Base-by-base conservation (phyloP, 345 rosid genomes). In the Stellera chamaejasme region DNA sequence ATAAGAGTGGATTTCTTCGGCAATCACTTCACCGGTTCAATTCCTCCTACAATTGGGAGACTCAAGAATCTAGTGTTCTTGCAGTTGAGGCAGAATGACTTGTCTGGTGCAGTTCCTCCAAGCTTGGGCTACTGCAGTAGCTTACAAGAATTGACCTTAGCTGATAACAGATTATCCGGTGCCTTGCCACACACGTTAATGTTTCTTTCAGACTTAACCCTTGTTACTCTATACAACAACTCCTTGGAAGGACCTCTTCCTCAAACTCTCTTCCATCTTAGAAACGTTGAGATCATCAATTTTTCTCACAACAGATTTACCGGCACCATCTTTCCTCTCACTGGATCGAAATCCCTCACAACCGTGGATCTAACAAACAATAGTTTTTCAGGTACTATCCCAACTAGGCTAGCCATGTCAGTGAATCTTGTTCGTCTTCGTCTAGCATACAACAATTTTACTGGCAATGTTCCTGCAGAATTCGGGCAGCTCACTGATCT, bases 291-390 rank as follows among this genome's bases (percentile, higher is more conserved):
- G 67, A 91, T 80, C 27, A 85, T 91, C 70, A 91, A 82, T 67
- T 76, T 91, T 52, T 88, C 96, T 5, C 85, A 72, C 67, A 91
- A 91, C 58, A 83, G 72, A 57, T 77, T 91, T 52, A 67, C 71
- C 42, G 95, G 95, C 28, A 57, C 78, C 46, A 80, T 91, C 49
- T 61, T 50, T 65, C 88, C 92, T 14, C 81, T 91, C 48, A 73
- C 80, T 19, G 85, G 87, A 51, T 82, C 90, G 9, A 75, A 60
- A 64, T 75, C 70, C 58, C 61, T 85, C 55, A 77, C 80, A 5
- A 82, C 82, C 10, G 61, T 91, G 48, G 98, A 91, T 72, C 71
- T 91, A 49, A 88, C 93, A 32, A 87, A 88, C 44, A 91, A 91
- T 64, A 69, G 80, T 54, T 88, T 85, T 65, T 68, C 87, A 0